phyloP scores from a whole-genome alignment of 345 rosid species.

The Boechera divaricarpa region DNA sequence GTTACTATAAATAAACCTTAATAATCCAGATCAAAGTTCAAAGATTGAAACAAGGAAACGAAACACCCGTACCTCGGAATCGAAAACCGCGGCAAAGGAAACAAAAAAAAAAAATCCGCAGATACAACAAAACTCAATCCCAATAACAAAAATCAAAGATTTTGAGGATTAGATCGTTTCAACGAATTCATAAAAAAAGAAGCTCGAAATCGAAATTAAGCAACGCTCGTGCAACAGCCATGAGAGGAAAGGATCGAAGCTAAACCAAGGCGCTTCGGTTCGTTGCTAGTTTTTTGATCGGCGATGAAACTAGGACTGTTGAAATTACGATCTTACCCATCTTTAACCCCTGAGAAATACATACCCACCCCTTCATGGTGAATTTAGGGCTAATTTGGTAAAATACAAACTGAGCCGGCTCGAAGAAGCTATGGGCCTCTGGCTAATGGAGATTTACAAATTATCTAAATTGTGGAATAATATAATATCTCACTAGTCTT shows the following conservation, averaged over 20 bases:
- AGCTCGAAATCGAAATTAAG: conserved; percentile 58
- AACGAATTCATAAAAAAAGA: conserved; percentile 27
- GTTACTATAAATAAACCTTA: conserved; percentile 34
- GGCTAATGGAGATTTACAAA: conserved; percentile 26
- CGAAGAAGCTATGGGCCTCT: conserved; percentile 32
- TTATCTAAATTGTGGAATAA: not conserved
- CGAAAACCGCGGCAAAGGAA: conserved; percentile 37
- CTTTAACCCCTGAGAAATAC: not conserved
- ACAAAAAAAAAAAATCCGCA: not conserved
- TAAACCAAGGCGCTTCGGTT: conserved; percentile 42
- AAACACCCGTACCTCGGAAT: conserved; percentile 47
- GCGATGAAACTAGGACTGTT: conserved; percentile 54
- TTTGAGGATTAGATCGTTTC: conserved; percentile 27
- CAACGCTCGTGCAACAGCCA: conserved; percentile 57
- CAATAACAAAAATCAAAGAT: conserved; percentile 31
- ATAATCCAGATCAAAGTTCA: conserved; percentile 45
- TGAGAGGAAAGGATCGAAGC: conserved; percentile 56
- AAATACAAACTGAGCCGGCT: conserved; percentile 34
- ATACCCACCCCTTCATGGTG: not conserved
- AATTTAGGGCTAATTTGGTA: conserved; percentile 35
- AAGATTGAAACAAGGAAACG: conserved; percentile 12
- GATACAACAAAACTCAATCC: conserved; percentile 14
- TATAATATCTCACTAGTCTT: not conserved
- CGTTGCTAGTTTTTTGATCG: conserved; percentile 73
- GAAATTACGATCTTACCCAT: conserved; percentile 59